Evolutionary conservation across 306 rosid species (phyloP).

Genomic region (Alnus rubra): DNA sequence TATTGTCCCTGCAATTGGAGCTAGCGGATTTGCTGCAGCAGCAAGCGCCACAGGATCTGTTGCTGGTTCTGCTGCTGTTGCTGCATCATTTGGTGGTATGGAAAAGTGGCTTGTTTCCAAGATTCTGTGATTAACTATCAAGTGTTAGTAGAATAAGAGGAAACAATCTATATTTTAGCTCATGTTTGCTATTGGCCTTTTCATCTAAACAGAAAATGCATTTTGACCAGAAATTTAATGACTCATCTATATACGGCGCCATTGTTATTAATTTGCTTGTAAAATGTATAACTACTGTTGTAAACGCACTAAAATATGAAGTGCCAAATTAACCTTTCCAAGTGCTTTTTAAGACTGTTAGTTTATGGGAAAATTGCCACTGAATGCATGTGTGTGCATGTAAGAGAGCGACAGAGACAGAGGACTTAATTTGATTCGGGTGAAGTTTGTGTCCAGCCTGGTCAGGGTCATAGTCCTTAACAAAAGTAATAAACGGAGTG

Average conservation of each 20-base stretch:
- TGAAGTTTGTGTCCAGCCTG: neutral
- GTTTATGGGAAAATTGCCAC: neutral
- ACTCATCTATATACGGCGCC: neutral
- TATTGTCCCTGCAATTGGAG: conserved; percentile 22
- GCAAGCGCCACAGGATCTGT: conserved; percentile 32
- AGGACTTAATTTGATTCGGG: neutral
- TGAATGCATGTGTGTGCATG: neutral
- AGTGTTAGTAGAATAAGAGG: neutral
- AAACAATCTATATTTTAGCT: neutral
- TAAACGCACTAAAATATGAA: neutral
- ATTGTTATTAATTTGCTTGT: neutral
- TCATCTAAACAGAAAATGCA: neutral
- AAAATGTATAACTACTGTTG: neutral
- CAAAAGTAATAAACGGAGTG: neutral
- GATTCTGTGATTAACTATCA: neutral
- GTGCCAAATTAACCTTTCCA: neutral
- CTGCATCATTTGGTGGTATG: conserved; percentile 37
- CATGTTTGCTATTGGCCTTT: neutral
- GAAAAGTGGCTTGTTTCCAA: neutral
- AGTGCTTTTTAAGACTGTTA: neutral
- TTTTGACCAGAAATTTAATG: neutral
- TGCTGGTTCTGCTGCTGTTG: conserved; percentile 27
- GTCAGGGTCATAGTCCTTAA: neutral
- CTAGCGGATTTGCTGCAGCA: conserved; percentile 24
- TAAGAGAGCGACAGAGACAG: neutral